These are phyloP conservation scores for Zanthoxylum bungeanum DNA, from an alignment of 345 rosid species.

Conservation along the genomic window DNA sequence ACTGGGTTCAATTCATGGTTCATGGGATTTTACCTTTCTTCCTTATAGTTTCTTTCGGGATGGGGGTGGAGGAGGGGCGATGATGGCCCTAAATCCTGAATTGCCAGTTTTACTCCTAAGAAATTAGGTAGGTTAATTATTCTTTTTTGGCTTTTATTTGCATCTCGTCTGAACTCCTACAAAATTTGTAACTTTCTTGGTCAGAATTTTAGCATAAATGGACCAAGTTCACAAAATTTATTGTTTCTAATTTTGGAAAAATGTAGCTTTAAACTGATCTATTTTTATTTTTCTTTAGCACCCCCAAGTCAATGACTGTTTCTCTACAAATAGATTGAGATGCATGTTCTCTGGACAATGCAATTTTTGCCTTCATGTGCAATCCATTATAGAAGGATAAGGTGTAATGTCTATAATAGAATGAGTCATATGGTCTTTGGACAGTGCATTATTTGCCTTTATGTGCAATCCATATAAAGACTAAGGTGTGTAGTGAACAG, in stretches of 20 bases:
- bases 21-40: background rate
- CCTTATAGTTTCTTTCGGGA: constrained; percentile 1
- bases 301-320: background rate
- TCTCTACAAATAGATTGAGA: background rate
- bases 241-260: background rate
- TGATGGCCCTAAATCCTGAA: constrained; percentile 11
- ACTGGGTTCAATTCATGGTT: constrained; percentile 6
- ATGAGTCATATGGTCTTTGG: background rate
- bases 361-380: background rate
- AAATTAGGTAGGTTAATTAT: background rate
- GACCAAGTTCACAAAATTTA: background rate
- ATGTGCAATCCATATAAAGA: background rate
- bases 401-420: background rate
- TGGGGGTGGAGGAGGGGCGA: background rate
- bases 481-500: background rate
- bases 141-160: background rate
- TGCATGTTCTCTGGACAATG: background rate
- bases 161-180: constrained; percentile 1
- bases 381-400: background rate
- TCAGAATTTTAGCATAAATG: constrained; percentile 2
- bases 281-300: background rate
- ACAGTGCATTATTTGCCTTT: background rate
- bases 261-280: background rate
- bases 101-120: background rate
- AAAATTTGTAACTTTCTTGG: constrained; percentile 7